Conservation (phyloP, 805 yeast genomes). For the Ogataea zsoltii region DNA sequence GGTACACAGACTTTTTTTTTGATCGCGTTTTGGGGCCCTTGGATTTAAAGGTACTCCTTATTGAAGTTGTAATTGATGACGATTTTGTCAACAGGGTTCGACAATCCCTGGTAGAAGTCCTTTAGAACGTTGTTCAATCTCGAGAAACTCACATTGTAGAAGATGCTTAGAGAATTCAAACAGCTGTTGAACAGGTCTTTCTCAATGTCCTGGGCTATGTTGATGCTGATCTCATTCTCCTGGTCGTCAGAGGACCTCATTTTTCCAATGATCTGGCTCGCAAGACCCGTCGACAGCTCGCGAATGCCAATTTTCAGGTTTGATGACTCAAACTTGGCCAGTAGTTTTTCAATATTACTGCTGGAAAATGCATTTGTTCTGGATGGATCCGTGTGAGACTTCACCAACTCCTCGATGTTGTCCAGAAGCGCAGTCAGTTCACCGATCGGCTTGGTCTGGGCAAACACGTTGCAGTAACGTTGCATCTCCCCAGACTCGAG, state of each 20-base stretch:
- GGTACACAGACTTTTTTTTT: neutral
- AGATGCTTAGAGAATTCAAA: conserved; percentile 71
- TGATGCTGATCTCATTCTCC: conserved; percentile 31
- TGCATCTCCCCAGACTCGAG: conserved; percentile 34
- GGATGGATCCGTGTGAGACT: conserved; percentile 47
- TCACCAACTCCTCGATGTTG: conserved; percentile 56
- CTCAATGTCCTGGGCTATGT: conserved; percentile 42
- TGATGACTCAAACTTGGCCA: conserved; percentile 54
- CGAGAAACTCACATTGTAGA: conserved; percentile 53
- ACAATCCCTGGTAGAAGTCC: conserved; percentile 46
- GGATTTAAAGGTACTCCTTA: conserved; percentile 24
- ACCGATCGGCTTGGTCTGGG: conserved; percentile 57
- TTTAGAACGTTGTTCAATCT: conserved; percentile 56
- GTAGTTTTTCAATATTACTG: conserved; percentile 56
- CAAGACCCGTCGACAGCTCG: conserved; percentile 56
- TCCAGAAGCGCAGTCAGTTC: conserved; percentile 65
- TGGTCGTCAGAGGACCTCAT: conserved; percentile 15
- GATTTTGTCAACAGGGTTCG: conserved; percentile 32
- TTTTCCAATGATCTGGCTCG: conserved; percentile 45
- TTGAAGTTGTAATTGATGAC: conserved; percentile 33
- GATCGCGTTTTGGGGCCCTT: neutral
- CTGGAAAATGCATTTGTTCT: conserved; percentile 65
- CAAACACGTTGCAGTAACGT: conserved; percentile 47
- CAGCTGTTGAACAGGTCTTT: conserved; percentile 57
- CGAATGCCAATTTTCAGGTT: conserved; percentile 58